Conservation (phyloP, 1,284 basidiomycete genomes). For the Neolentinus lepideus region DNA sequence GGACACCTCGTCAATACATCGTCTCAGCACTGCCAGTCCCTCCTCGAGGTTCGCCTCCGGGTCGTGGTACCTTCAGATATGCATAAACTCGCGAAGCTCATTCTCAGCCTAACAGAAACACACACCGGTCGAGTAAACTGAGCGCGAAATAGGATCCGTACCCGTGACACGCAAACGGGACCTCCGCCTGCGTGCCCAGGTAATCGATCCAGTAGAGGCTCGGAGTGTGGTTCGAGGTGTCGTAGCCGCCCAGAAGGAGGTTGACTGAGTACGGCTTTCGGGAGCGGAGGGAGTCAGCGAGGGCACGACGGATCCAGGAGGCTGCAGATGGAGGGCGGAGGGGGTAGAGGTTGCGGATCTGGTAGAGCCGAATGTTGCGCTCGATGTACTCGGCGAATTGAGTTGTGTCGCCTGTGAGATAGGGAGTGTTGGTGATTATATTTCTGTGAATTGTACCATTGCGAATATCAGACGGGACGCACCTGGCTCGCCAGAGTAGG, state of each 20-base stretch:
- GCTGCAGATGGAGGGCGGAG: conserved; percentile 89
- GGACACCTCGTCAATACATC: conserved; percentile 85
- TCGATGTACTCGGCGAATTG: conserved; percentile 97
- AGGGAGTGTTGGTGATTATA: conserved; percentile 3
- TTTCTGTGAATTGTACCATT: no score
- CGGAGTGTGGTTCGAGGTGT: conserved; percentile 58
- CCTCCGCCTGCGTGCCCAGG: conserved; percentile 81
- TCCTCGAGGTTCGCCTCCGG: conserved; percentile 81
- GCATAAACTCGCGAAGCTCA: neutral
- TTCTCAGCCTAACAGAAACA: conserved; percentile 2
- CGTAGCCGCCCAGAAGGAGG: conserved; percentile 89
- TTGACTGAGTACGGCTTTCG: conserved; percentile 90
- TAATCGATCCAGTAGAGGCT: conserved; percentile 97
- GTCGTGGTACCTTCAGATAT: conserved; percentile 63
- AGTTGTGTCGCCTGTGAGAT: conserved; percentile 78
- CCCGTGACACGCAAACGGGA: conserved; percentile 94
- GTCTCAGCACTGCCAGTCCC: conserved; percentile 76
- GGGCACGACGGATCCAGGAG: conserved; percentile 87
- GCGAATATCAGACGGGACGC: conserved; percentile 14
- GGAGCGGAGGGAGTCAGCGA: conserved; percentile 88
- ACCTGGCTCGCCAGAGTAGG: conserved; percentile 93
- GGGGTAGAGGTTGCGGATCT: conserved; percentile 89
- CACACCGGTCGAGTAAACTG: conserved; percentile 85
- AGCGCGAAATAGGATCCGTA: conserved; percentile 92
- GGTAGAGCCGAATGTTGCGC: conserved; percentile 92